phyloP scores from a whole-genome alignment of 2,329 filamentous ascomycete genomes.

The Paecilomyces sp. region DNA sequence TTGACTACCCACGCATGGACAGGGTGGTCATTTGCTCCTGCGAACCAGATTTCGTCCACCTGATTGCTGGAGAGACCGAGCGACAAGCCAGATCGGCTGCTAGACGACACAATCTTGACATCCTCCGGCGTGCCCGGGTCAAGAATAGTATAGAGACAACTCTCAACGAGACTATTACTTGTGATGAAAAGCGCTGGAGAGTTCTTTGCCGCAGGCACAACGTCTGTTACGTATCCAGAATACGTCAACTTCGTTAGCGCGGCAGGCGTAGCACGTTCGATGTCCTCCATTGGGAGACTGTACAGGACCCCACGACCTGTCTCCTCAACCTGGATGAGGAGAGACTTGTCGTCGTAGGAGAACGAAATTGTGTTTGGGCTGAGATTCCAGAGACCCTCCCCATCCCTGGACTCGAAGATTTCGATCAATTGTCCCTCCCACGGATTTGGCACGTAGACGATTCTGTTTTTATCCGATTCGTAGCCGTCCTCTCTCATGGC shows the following conservation, averaged over 20 bases:
- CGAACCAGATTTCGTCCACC: constrained; percentile 40
- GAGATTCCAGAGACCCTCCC: constrained; percentile 33
- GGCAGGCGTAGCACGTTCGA: constrained; percentile 20
- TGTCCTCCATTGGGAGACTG: constrained; percentile 26
- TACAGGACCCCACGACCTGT: constrained; percentile 36
- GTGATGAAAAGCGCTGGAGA: constrained; percentile 35
- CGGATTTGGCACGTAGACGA: constrained; percentile 35
- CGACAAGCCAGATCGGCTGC: constrained; percentile 24
- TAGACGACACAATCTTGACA: constrained; percentile 31
- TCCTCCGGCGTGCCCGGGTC: constrained; percentile 24
- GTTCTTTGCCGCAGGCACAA: constrained; percentile 25
- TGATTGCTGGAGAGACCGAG: constrained; percentile 37
- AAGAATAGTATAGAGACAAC: constrained; percentile 36
- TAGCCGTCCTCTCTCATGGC: constrained; percentile 40
- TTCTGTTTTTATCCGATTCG: constrained; percentile 41
- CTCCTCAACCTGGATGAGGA: constrained; percentile 37
- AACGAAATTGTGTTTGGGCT: constrained; percentile 37
- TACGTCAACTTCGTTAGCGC: constrained; percentile 31
- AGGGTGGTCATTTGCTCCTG: constrained; percentile 35
- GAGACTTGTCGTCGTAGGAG: constrained; percentile 32
- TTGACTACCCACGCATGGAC: constrained; percentile 43
- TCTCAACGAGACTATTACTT: constrained; percentile 38
- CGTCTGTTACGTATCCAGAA: constrained; percentile 34
- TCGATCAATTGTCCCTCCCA: constrained; percentile 34
- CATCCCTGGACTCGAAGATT: constrained; percentile 29